Percentiles rank a stretch among this genome's conserved stretches.
Conservation (phyloP, 2,329 filamentous ascomycete genomes). For the Cladosporium phlei region DNA sequence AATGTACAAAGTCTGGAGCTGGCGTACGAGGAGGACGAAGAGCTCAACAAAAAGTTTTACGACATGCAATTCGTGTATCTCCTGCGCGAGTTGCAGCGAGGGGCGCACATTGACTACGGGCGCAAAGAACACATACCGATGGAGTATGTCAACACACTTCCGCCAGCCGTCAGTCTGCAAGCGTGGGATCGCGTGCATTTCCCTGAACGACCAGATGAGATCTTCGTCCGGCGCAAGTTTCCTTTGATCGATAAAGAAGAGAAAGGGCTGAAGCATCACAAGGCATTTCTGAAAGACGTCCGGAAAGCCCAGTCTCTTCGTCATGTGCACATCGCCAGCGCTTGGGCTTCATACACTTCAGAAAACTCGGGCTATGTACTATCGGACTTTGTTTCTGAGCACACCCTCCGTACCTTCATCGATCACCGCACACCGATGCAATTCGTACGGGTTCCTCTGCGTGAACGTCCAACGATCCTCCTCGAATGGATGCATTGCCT, state of each 20-base stretch:
- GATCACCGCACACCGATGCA: constrained; percentile 55
- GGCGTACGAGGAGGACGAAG: constrained; percentile 55
- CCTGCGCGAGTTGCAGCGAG: constrained; percentile 58
- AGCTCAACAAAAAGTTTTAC: constrained; percentile 65
- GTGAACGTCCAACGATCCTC: constrained; percentile 54
- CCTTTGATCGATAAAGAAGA: constrained; percentile 27
- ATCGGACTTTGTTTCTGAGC: constrained; percentile 62
- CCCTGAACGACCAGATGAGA: constrained; percentile 55
- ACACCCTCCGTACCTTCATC: constrained; percentile 63
- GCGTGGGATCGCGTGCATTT: constrained; percentile 59
- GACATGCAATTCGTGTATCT: constrained; percentile 66
- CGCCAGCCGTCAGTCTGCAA: constrained; percentile 43
- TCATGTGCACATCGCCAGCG: constrained; percentile 65
- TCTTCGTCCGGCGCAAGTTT: constrained; percentile 37
- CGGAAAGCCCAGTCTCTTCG: constrained; percentile 54
- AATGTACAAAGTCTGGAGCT: constrained; percentile 61
- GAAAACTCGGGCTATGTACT: constrained; percentile 61
- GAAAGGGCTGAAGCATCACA: constrained; percentile 25
- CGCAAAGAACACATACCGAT: constrained; percentile 66
- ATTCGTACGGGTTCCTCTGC: constrained; percentile 59
- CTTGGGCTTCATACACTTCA: constrained; percentile 66
- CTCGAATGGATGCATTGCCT: constrained; percentile 74
- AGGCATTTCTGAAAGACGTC: constrained; percentile 58
- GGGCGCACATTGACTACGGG: constrained; percentile 59
- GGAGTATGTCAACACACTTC: constrained; percentile 59